A percentile compares a stretch with the other conserved stretches of the same genome.
Conservation (phyloP, 208 protist genomes). For the Acanthamoeba culbertsoni region DNA sequence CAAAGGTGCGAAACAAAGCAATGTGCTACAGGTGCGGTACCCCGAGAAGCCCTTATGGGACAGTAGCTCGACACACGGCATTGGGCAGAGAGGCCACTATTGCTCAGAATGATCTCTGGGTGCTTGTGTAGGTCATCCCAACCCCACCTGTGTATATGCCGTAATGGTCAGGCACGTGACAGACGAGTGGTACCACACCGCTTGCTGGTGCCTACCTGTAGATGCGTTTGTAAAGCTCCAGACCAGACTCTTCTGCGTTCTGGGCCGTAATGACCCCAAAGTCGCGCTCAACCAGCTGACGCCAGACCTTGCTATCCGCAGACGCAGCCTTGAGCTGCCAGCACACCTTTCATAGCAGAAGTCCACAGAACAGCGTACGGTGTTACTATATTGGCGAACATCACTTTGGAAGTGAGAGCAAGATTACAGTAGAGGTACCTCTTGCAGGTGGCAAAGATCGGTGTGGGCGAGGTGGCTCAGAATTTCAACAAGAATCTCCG, state of each 20-base stretch:
- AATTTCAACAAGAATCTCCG: not conserved
- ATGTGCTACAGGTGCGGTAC: not conserved
- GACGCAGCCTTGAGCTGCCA: not conserved
- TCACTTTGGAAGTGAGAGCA: not conserved
- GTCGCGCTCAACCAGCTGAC: not conserved
- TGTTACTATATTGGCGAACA: too few relatives aligned
- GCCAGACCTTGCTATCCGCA: not conserved
- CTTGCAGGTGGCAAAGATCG: not conserved
- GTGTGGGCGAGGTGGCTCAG: not conserved
- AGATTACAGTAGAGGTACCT: not conserved
- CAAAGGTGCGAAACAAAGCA: not conserved
- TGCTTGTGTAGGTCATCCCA: not conserved
- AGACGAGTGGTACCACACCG: not conserved
- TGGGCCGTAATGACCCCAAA: not conserved
- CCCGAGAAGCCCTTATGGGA: not conserved
- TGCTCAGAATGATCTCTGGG: not conserved
- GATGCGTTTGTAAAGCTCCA: not conserved
- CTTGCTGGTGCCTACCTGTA: not conserved
- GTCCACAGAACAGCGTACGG: too few relatives aligned
- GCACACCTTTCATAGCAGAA: not conserved
- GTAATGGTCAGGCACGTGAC: not conserved
- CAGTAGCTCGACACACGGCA: constrained; percentile 3
- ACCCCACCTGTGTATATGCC: not conserved
- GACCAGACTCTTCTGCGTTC: not conserved
- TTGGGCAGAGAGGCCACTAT: not conserved